Evolutionary conservation across 345 rosid species (phyloP).

Genomic region (Citrus inodora): DNA sequence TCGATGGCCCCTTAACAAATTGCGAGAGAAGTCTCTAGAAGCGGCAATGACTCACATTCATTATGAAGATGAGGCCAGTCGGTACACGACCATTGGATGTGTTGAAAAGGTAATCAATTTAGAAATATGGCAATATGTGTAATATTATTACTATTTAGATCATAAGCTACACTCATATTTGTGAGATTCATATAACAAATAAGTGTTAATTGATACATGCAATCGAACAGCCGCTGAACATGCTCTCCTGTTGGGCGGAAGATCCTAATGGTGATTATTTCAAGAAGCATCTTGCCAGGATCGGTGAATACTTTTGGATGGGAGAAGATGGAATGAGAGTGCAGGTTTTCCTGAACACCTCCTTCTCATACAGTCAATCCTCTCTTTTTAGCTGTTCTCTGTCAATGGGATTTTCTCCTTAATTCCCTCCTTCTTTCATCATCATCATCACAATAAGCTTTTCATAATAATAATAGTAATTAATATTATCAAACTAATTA

Average conservation of each 20-base stretch:
- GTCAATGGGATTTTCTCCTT: too few relatives aligned
- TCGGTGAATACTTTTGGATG: constrained; percentile 26
- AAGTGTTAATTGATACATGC: background rate
- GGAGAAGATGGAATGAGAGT: background rate
- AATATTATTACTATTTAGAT: too few relatives aligned
- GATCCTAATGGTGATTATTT: constrained; percentile 50
- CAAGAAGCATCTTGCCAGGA: constrained; percentile 56
- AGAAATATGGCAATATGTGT: background rate
- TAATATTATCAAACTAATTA: too few relatives aligned
- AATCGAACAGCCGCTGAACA: constrained; percentile 30
- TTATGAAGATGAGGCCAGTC: constrained; percentile 42
- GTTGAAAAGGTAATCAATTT: constrained; percentile 32
- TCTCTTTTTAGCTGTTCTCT: too few relatives aligned
- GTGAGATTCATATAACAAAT: background rate
- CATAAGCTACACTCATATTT: background rate
- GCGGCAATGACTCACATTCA: constrained; percentile 34
- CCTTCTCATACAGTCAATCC: too few relatives aligned
- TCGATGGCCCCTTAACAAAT: constrained; percentile 42
- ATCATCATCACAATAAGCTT: too few relatives aligned
- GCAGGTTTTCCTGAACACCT: background rate
- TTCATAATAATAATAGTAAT: too few relatives aligned
- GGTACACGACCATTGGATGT: constrained; percentile 40
- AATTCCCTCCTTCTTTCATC: too few relatives aligned
- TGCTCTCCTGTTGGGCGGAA: constrained; percentile 72
- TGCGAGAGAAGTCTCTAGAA: constrained; percentile 32